Base-by-base conservation (phyloP, 2,329 filamentous ascomycete genomes). In the Monosporascus sp. region DNA sequence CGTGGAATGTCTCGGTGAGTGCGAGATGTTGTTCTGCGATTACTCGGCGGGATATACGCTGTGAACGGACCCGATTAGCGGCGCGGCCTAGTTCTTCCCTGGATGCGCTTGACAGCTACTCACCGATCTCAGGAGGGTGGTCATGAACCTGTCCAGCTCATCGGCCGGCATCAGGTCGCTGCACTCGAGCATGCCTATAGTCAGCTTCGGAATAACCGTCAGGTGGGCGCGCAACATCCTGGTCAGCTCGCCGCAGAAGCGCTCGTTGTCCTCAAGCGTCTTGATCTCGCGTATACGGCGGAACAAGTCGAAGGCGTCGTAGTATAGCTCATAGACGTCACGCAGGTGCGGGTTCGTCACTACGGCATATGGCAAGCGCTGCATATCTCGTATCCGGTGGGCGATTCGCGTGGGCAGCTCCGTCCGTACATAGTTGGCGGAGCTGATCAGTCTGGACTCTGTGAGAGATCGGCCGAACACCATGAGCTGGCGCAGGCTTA, bases 11-110 rank as follows among this genome's bases (percentile, higher is more conserved):
- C 61, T 97, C 92, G 5, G 92, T 96, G 18, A 99, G 80, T 9
- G 94, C 91, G 38, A 99, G 83, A 67, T 99, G 94, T 65, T 99
- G 94, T 71, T 99, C 94, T 37, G 94, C 94, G 66, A 99, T 99
- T 60, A 97, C 94, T 57, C 95, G 85, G 55, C 94, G 86, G 45
- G 92, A 97, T 61, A 99, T 99, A 55, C 94, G 84, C 89, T 94
- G 60, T 17, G 38, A 35, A 35, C 31, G 31, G 31, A 35, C 31
- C 11, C 31, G 31, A 35, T 35, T 35, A 35, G 31, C 31, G 31
- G 9, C 31, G 14, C 9, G 31, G 31, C 31, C 31, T 35, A 14
- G 3, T 14, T 35, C 31, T 35, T 35, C 11, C 31, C 31, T 14
- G 31, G 5, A 35, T 14, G 9, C 1, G 11, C 31, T 9, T 47